phyloP scores from a whole-genome alignment of 768 basidiomycete genomes.

The Mycena vitilis region DNA sequence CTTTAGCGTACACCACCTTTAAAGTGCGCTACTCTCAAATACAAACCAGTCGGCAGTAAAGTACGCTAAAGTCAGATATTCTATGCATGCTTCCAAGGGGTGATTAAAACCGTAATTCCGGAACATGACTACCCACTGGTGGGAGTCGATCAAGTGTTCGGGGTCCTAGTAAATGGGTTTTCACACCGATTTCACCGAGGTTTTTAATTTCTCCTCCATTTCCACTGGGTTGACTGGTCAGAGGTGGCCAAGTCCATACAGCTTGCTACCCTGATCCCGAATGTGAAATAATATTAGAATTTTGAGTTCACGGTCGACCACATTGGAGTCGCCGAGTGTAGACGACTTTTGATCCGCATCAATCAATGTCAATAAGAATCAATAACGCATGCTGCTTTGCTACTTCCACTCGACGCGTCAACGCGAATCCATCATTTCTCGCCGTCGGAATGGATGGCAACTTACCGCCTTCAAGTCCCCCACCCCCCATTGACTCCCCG shows the following conservation, averaged over 20 bases:
- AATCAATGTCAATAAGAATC: neutral
- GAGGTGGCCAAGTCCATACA: neutral
- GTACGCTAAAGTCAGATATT: too few relatives aligned
- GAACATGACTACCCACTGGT: neutral
- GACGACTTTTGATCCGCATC: neutral
- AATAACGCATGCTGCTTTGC: conserved; percentile 1
- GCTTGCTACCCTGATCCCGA: neutral
- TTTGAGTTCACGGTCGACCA: neutral
- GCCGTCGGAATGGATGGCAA: neutral
- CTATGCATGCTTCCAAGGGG: too few relatives aligned
- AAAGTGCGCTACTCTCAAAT: too few relatives aligned
- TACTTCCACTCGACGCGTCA: neutral
- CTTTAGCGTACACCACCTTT: too few relatives aligned
- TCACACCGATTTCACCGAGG: neutral
- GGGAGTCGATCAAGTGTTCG: neutral
- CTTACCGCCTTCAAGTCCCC: conserved; percentile 3
- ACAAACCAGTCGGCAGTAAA: too few relatives aligned
- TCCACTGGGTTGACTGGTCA: neutral
- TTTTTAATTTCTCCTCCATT: conserved; percentile 9
- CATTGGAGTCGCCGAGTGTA: too few relatives aligned
- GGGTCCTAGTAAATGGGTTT: neutral
- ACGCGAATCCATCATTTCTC: neutral
- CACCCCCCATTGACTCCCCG: neutral
- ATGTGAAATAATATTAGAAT: neutral
- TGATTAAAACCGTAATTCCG: neutral